Evolutionary conservation across 1,284 basidiomycete species (phyloP), one percentile per base, ranked within the genome.

Genomic region (Veloboletus limbatus): DNA sequence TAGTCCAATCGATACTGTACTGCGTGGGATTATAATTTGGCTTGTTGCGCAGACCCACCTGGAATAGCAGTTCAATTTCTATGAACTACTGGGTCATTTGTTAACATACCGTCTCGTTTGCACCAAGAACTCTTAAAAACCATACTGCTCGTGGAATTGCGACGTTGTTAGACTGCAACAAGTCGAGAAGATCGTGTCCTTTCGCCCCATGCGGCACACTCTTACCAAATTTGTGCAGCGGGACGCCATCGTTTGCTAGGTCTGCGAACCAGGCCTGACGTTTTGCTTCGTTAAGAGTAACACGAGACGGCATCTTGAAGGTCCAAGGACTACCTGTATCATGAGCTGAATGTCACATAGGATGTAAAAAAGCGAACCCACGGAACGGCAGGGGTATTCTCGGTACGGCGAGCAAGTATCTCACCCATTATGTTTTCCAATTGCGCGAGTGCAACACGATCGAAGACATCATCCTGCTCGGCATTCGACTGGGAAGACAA

Each of bases 111-210:
- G 93, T 93, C 67, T 99, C 96, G 57, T 93, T 94, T 1, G 89
- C 91, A n/a, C 96, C 97, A 44, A 96, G 82, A 1, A 95, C 90
- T 11, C 94, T 80, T 24, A 98, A 79, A 65, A 97, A 94, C 97
- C 97, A 99, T 3, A 97, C 78, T 0, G 97, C 97, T 21, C 97
- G 76, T 1, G 85, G 78, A 33, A 95, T 81, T 2, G 89, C 85
- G 25, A 99, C 92, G 38, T 85, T 79, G 31, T 91, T 81, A 0
- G 76, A 73, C 56, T 93, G 88, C 44, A 99, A 76, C 53, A 95
- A 77, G 52, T 97, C 94, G 42, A 99, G 75, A 20, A 97, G 75
- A 57, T 96, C 92, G 54, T 92, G 84, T 3, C 93, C 94, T 63
- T 93, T 93, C 30, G 89, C 90, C 0, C 92, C 92, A 62, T 98